Evolutionary conservation across 2,329 filamentous ascomycete genomes (phyloP).

Genomic region (Fusarium guadeloupense): DNA sequence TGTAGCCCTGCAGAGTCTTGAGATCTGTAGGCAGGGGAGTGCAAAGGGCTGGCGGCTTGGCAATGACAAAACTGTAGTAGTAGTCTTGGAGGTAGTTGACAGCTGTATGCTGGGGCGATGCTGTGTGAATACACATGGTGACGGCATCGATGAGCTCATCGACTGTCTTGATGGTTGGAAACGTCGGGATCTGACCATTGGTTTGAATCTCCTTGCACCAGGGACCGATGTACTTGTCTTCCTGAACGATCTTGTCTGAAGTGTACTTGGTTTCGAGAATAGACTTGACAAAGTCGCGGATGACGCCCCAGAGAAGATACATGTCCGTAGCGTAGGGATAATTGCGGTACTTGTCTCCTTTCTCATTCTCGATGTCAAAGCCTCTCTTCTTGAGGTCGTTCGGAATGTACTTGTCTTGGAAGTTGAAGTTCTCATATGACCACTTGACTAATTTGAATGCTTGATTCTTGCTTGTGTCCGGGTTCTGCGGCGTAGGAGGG

Average conservation of each 20-base stretch:
- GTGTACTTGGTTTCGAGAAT: slow-evolving; percentile 22
- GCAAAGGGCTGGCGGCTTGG: slow-evolving; percentile 29
- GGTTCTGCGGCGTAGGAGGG: background rate
- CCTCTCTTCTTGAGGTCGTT: slow-evolving; percentile 36
- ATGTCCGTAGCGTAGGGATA: slow-evolving; percentile 29
- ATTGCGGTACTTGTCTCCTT: slow-evolving; percentile 22
- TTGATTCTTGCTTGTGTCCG: background rate
- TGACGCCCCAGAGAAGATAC: slow-evolving; percentile 5
- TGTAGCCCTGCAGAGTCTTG: slow-evolving; percentile 3
- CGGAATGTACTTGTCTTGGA: slow-evolving; percentile 31
- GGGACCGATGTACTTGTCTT: background rate
- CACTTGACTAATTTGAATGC: slow-evolving; percentile 4
- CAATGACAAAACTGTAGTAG: slow-evolving; percentile 30
- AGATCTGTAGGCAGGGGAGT: slow-evolving; percentile 8
- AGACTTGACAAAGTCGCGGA: slow-evolving; percentile 20
- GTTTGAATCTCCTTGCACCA: slow-evolving; percentile 29
- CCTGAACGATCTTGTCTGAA: background rate
- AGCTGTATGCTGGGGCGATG: slow-evolving; percentile 23
- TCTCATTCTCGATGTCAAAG: slow-evolving; percentile 16
- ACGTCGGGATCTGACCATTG: slow-evolving; percentile 7
- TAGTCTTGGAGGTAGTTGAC: slow-evolving; percentile 35
- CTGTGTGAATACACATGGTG: slow-evolving; percentile 33
- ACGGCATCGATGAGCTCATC: slow-evolving; percentile 29
- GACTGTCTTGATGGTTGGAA: slow-evolving; percentile 24
- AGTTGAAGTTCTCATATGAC: slow-evolving; percentile 31